Conservation (phyloP, 192 early-diverging fungal genomes). For the Gaertneriomyces semiglobifer region DNA sequence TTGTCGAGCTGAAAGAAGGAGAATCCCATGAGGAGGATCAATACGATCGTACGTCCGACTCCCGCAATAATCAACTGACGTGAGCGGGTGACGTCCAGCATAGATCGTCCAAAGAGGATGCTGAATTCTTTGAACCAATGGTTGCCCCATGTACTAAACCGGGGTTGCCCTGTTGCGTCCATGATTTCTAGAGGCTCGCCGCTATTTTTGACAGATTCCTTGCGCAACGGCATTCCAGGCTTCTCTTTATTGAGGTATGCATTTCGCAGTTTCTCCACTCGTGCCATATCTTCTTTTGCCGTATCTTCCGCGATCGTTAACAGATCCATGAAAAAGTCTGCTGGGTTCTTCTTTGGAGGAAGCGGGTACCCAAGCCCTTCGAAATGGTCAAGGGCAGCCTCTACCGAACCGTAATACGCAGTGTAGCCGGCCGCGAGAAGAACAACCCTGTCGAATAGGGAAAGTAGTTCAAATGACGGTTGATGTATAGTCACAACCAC, state of each 20-base stretch:
- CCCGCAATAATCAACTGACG: constrained; percentile 9
- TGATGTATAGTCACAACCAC: constrained; percentile 85
- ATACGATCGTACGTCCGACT: constrained; percentile 13
- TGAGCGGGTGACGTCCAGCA: constrained; percentile 3
- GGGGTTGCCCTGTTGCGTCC: not conserved
- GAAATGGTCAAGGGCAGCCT: constrained; percentile 37
- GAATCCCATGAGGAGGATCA: constrained; percentile 52
- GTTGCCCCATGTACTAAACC: not conserved
- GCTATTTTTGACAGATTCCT: not conserved
- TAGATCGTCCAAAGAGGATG: constrained; percentile 14
- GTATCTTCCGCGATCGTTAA: constrained; percentile 10
- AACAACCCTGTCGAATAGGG: constrained; percentile 74
- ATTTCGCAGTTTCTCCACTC: constrained; percentile 13
- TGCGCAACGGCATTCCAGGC: not conserved
- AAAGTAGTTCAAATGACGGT: constrained; percentile 73
- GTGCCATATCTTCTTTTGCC: constrained; percentile 7
- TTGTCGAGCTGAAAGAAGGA: constrained; percentile 47
- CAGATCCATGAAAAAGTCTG: constrained; percentile 48
- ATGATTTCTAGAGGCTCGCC: not conserved
- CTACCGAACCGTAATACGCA: constrained; percentile 7
- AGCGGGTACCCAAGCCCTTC: constrained; percentile 31
- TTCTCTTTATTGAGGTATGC: constrained; percentile 5
- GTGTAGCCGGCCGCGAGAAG: constrained; percentile 44
- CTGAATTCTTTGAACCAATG: constrained; percentile 17
- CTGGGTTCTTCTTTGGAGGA: constrained; percentile 43